Evolutionary conservation across 257 asterid species (phyloP).

Genomic region (Gardenia jasminoides): DNA sequence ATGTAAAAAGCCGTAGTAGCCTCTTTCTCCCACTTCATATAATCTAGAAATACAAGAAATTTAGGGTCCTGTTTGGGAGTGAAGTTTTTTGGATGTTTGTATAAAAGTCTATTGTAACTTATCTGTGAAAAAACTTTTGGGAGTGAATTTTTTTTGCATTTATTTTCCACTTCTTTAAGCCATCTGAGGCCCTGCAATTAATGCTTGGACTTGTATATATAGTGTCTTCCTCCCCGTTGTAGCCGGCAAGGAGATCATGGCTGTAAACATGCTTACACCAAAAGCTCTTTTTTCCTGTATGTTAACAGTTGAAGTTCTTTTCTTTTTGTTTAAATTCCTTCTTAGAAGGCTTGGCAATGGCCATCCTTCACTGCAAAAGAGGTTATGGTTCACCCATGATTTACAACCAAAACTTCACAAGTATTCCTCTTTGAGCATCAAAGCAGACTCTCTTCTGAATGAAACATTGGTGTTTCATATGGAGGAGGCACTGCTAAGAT

Average conservation of each 20-base stretch:
- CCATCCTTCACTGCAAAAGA: slow-evolving; percentile 14
- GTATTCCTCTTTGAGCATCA: slow-evolving; percentile 12
- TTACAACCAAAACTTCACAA: slow-evolving; percentile 21
- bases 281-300: slow-evolving; percentile 17
- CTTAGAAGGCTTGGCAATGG: slow-evolving; percentile 18
- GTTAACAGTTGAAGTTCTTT: slow-evolving; percentile 24
- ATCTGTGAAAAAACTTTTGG: too few species aligned
- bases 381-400: slow-evolving; percentile 13
- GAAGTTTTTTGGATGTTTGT: too few species aligned
- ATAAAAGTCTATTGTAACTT: too few species aligned
- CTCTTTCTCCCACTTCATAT: too few species aligned
- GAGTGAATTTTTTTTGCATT: too few species aligned
- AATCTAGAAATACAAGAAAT: too few species aligned
- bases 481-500: slow-evolving; percentile 33
- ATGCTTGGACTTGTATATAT: slow-evolving; percentile 15
- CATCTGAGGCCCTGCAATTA: slow-evolving; percentile 1
- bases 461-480: slow-evolving; percentile 30
- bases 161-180: too few species aligned
- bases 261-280: slow-evolving; percentile 13
- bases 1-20: too few species aligned
- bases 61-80: too few species aligned
- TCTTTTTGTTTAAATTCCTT: slow-evolving; percentile 27
- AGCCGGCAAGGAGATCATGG: not conserved
- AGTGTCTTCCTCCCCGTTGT: not conserved
- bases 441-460: slow-evolving; percentile 11